A percentile compares a stretch with the other conserved stretches of the same genome.
Evolutionary conservation across 129 eudicot genomes (phyloP).

Genomic region (Oenanthe sinensis): DNA sequence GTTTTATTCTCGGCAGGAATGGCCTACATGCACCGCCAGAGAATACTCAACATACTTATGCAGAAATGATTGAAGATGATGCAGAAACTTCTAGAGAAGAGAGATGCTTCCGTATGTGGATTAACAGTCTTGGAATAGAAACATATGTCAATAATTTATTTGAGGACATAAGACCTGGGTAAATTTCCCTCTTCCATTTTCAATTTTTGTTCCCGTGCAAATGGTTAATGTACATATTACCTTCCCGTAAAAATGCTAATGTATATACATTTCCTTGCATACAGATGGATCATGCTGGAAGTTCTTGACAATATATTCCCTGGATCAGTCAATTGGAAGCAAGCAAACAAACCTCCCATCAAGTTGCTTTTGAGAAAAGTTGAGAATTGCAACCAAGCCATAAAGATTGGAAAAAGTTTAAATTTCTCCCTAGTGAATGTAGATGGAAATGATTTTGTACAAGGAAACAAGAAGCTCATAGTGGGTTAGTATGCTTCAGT

Average conservation of each 20-base stretch:
- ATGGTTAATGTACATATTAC: slow-evolving; percentile 1
- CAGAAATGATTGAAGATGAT: slow-evolving; percentile 63
- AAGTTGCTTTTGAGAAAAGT: slow-evolving; percentile 69
- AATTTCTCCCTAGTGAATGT: slow-evolving; percentile 66
- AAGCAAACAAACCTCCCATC: slow-evolving; percentile 68
- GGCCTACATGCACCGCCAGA: slow-evolving; percentile 43
- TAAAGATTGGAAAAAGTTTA: slow-evolving; percentile 54
- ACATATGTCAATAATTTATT: slow-evolving; percentile 64
- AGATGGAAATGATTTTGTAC: slow-evolving; percentile 70
- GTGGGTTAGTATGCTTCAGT: slow-evolving; percentile 32
- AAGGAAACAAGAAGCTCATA: slow-evolving; percentile 78
- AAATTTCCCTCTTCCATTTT: slow-evolving; percentile 21
- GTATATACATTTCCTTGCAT: slow-evolving; percentile 14
- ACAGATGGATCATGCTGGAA: slow-evolving; percentile 71
- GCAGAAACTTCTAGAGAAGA: slow-evolving; percentile 70
- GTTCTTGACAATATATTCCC: slow-evolving; percentile 74
- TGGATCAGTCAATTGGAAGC: slow-evolving; percentile 70
- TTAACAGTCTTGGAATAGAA: slow-evolving; percentile 72
- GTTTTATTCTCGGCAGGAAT: slow-evolving; percentile 38
- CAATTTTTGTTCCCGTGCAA: not conserved
- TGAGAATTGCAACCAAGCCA: slow-evolving; percentile 77
- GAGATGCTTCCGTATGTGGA: slow-evolving; percentile 80
- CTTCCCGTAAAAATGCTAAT: not conserved
- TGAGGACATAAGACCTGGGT: slow-evolving; percentile 80
- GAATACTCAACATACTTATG: slow-evolving; percentile 29